These are phyloP conservation scores for Neofusicoccum umdonicola DNA, from an alignment of 2,329 filamentous ascomycete genomes.

Conservation along the genomic window DNA sequence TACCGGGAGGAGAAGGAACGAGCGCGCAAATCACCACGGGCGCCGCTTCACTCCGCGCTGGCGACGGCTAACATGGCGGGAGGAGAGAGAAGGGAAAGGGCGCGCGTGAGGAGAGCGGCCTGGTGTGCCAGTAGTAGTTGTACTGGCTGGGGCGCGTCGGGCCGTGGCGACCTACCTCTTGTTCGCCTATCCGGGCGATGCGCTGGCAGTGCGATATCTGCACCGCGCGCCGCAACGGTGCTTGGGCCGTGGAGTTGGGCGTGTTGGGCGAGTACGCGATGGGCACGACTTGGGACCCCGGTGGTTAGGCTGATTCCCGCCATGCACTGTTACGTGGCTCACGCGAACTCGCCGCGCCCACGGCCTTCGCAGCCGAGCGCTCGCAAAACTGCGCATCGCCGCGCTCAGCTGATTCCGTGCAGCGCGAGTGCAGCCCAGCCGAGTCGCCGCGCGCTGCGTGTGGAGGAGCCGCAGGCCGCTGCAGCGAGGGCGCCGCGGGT, in stretches of 20 bases:
- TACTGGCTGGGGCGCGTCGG: conserved; percentile 16
- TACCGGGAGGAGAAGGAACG: background rate
- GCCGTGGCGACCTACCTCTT: background rate
- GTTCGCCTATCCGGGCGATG: conserved; percentile 26
- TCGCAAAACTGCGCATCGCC: background rate
- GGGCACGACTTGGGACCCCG: conserved; percentile 36
- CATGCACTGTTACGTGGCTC: conserved; percentile 17
- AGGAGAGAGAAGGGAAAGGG: background rate
- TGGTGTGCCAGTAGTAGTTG: background rate
- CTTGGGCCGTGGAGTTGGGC: conserved; percentile 31
- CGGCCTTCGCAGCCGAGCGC: background rate
- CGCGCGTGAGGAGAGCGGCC: background rate
- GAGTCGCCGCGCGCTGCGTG: conserved; percentile 3
- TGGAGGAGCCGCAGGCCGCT: background rate
- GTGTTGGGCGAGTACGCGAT: conserved; percentile 40
- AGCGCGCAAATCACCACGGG: background rate
- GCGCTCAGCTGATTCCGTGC: conserved; percentile 5
- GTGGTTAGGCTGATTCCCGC: conserved; percentile 28
- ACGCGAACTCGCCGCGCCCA: conserved; percentile 12
- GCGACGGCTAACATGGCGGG: background rate
- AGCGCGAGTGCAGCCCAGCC: background rate
- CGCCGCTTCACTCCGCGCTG: background rate
- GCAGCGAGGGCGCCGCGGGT: background rate
- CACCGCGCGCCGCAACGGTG: conserved; percentile 34
- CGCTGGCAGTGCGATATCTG: conserved; percentile 38